Evolutionary conservation across 805 yeast genomes (phyloP), one percentile per base, ranked within the genome.

Genomic region (Metschnikowia bowlesiae): DNA sequence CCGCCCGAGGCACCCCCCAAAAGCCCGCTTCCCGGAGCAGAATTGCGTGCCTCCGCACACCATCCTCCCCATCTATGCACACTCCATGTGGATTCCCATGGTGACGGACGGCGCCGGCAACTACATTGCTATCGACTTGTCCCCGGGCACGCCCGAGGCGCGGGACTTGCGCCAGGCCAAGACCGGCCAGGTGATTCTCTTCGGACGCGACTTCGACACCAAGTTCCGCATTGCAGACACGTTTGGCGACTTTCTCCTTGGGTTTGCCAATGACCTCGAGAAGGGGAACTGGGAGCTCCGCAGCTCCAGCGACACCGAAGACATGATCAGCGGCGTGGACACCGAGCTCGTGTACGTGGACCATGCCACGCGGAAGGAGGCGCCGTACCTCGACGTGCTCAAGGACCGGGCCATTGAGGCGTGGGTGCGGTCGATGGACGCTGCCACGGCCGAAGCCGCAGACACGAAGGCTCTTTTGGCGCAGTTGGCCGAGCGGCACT

Each of bases 201-300:
- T 88, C 67, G 99, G 99, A 37, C 83, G 97, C 63, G 98, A 92
- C 57, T 92, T 84, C 63, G 98, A 92, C 70, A 82, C 87, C 36
- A 92, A 92, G 65, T 89, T 80, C 67, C 91, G 87, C 36, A 74
- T 94, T 49, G 95, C 97, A 16, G 81, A 82, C 46, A 86, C 85
- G 49, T 92, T 96, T 85, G 96, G 96, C 14, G 94, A 87, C 61
- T 94, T 94, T 66, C 69, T 92, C 47, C 73, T 90, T 48, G 78
- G 79, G 46, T 84, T 90, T 64, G 96, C 91, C 29, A 89, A 89
- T 57, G 97, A 92, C 65, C 73, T 92, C 50, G 97, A 91, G 64
- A 78, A 74, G 46, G 96, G 96, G 9, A 86, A 85, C 64, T 89
- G 87, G 79, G 79, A 76, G 38, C 74, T 92, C 47, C 83, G 83